Evolutionary conservation across 257 asterid genomes (phyloP), one percentile per base, ranked within the genome.

Genomic region (Solanum acaule): DNA sequence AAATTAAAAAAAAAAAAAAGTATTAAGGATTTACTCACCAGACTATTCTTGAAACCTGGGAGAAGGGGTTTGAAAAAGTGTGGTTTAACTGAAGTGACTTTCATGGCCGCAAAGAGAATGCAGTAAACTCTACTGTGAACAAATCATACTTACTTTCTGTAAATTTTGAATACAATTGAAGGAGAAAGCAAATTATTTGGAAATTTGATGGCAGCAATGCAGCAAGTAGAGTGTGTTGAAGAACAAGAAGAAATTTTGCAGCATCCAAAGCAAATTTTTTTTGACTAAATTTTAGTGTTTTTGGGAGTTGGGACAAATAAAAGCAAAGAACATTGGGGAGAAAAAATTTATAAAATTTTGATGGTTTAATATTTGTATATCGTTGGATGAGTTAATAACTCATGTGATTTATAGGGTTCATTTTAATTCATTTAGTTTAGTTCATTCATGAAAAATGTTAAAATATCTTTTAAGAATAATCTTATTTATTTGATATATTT

Each of bases 21-120:
- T 18, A 52, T 16, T 5, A 52, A 52, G 61, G 23, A 52, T 52
- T 37, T 40, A 77, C 84, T 38, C 31, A 84, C 87, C 6, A 88
- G 16, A 65, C 88, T 72, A 42, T 85, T 23, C 75, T 76, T 76
- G 86, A 75, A 88, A 29, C 90, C 90, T 38, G 86, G 90, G 2
- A 73, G 78, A 34, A 88, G 25, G 31, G 86, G 90, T 29, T 85
- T 56, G 63, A 88, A 85, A 85, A 88, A 88, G 86, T 88, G 90
- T 42, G 88, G 90, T 31, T 85, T 85, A 6, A 40, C 29, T 15
- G 88, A 70, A n/a, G 83, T 78, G 12, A 35, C 34, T 67, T 59
- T 46, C 83, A 75, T 75, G 87, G 87, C 83, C 56, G 77, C 23
- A 35, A 75, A 75, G 59, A 76, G 14, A 11, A 76, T 37, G 46